Base-by-base conservation (phyloP, 1,139 yeast genomes). In the Candida mesenterica region DNA sequence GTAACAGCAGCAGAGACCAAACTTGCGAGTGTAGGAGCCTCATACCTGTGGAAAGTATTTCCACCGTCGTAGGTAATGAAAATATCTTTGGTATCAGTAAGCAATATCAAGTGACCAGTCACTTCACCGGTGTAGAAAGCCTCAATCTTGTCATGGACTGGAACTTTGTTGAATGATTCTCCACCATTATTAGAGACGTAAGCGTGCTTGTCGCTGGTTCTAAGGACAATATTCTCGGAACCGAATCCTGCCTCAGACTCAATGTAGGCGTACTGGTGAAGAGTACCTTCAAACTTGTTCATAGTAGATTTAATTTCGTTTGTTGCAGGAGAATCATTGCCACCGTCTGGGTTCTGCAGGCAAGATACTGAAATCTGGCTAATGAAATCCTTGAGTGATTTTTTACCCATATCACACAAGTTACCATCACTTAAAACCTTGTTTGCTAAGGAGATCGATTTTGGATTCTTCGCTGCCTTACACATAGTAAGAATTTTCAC, bases 141-240 rank as follows among this genome's bases (percentile, higher is more conserved):
- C 4, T 70, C 45, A 29, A 87, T 68, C 15, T 72, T 65, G 15
- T 74, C 81, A 26, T 63, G 61, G 4, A 74, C 53, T 2, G 65
- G 72, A 15, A 76, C 67, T 41, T 64, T 62, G 12, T 66, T 65
- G 63, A 90, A 82, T 1, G 60, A 58, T 3, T 65, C 54, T 15
- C 97, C 97, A 31, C 94, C 95, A 59, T 89, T 81, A 50, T 79
- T 84, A 1, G 96, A 85, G 10, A 87, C 71, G 48, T 62, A 82
- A 2, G 80, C 68, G 7, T 66, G 61, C 25, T 75, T 69, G 24
- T 66, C 61, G 17, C 61, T 57, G 0, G 92, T 83, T 36, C 74
- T 68, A 10, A 85, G 60, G 15, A 92, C 50, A n/a, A 92, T 59
- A 8, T 95, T 84, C 53, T 90, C 96, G 40, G 83, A 88, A 33